phyloP scores from a whole-genome alignment of 2,329 filamentous ascomycete species.

The Sordariomycetes sp. region DNA sequence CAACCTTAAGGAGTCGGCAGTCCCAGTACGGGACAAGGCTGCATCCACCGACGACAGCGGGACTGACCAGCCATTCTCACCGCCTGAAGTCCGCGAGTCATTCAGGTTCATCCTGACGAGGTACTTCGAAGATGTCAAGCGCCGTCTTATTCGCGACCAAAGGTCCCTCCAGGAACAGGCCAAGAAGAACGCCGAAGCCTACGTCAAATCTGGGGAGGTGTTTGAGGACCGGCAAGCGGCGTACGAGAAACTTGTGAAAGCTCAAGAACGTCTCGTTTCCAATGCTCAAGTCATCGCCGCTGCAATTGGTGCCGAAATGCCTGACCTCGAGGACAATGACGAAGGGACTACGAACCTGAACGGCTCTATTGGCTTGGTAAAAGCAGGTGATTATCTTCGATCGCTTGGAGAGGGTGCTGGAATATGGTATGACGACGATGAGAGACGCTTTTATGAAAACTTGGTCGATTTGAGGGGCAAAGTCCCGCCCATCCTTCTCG shows the following conservation, averaged over 20 bases:
- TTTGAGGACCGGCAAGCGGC: conserved; percentile 95
- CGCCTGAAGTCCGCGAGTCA: conserved; percentile 66
- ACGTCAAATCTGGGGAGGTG: conserved; percentile 95
- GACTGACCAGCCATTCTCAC: conserved; percentile 61
- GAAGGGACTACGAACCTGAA: conserved; percentile 50
- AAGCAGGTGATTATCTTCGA: conserved; percentile 83
- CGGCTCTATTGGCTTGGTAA: conserved; percentile 81
- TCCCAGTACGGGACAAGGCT: conserved; percentile 7
- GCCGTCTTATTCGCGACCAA: conserved; percentile 80
- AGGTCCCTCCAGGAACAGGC: conserved; percentile 78
- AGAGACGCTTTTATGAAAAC: conserved; percentile 96
- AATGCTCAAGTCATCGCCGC: conserved; percentile 90
- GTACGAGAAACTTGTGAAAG: conserved; percentile 86
- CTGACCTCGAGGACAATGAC: conserved; percentile 76
- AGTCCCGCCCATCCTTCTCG: conserved; percentile 83
- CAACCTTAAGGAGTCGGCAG: conserved; percentile 30
- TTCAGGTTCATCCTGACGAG: conserved; percentile 76
- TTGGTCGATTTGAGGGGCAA: conserved; percentile 90
- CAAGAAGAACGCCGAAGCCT: conserved; percentile 91
- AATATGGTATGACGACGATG: conserved; percentile 98
- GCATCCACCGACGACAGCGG: conserved; percentile 13
- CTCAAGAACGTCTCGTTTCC: conserved; percentile 76
- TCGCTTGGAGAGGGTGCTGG: conserved; percentile 83
- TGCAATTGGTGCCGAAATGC: conserved; percentile 81
- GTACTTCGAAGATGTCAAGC: conserved; percentile 89